Conservation (phyloP, 345 rosid genomes). For the Dimocarpus longan region DNA sequence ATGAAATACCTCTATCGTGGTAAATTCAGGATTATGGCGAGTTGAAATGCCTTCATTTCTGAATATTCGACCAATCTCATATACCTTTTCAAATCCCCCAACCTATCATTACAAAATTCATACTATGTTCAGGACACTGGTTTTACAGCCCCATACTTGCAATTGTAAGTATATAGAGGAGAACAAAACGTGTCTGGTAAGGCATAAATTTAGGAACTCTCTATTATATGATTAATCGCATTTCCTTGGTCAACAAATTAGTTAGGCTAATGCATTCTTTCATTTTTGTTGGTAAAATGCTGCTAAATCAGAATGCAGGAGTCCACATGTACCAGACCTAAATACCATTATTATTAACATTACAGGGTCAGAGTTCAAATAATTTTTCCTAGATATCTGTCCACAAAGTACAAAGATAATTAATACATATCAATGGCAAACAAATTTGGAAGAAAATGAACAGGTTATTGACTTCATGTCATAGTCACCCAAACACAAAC, state of each 20-base stretch:
- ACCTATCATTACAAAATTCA: conserved; percentile 52
- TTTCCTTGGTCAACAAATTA: not conserved
- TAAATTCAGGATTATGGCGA: conserved; percentile 98
- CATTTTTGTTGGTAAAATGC: not conserved
- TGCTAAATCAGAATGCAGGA: not conserved
- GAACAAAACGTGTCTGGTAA: conserved; percentile 3
- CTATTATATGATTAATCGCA: not conserved
- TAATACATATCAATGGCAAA: not conserved
- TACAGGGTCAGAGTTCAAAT: too few relatives aligned
- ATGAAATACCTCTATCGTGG: conserved; percentile 86
- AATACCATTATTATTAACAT: not conserved
- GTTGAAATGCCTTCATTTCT: conserved; percentile 98
- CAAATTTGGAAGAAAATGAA: not conserved
- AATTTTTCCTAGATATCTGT: not conserved
- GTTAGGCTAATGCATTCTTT: not conserved
- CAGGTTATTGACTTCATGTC: not conserved
- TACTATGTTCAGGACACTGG: conserved; percentile 13
- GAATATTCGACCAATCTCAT: conserved; percentile 94
- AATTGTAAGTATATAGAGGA: not conserved
- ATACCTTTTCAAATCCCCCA: conserved; percentile 98
- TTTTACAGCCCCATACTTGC: conserved; percentile 17
- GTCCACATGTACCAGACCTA: not conserved
- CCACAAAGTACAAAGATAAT: not conserved
- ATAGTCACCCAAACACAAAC: not conserved
- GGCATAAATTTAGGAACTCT: not conserved